Percentiles rank a stretch among this genome's conserved stretches.
phyloP scores from a whole-genome alignment of 2,329 filamentous ascomycete genomes.

The Hypoxylon sp. region DNA sequence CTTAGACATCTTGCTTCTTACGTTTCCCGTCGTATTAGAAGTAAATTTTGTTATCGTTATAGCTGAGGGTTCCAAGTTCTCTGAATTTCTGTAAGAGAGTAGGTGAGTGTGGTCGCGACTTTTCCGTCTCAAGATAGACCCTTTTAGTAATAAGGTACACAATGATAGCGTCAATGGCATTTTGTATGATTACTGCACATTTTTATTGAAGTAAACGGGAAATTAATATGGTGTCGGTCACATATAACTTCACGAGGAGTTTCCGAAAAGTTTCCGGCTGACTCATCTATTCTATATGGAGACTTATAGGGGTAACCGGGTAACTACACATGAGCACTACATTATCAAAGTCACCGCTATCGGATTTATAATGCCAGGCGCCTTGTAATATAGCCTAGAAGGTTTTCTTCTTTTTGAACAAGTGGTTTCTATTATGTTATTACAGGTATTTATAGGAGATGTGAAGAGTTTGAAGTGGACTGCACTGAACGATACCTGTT shows the following conservation, averaged over 20 bases:
- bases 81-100: neutral
- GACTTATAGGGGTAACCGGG: neutral
- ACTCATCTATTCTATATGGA: neutral
- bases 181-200: neutral
- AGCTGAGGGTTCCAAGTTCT: neutral
- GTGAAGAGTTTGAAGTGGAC: neutral
- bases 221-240: constrained; percentile 15
- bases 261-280: constrained; percentile 31
- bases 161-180: neutral
- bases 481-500: neutral
- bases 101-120: neutral
- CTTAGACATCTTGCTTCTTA: neutral
- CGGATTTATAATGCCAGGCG: neutral
- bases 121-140: neutral
- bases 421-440: no score
- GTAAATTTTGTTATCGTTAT: neutral
- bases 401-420: no score
- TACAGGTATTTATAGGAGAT: neutral
- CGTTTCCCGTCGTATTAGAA: constrained; percentile 16
- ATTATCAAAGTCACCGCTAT: neutral
- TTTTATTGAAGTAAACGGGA: neutral
- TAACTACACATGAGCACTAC: neutral
- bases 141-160: neutral
- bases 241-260: constrained; percentile 17
- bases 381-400: no score